A percentile compares a stretch with the other conserved stretches of the same genome.
These are phyloP conservation scores for Polychaeton citri DNA, from an alignment of 2,329 filamentous ascomycete genomes.

Conservation along the genomic window DNA sequence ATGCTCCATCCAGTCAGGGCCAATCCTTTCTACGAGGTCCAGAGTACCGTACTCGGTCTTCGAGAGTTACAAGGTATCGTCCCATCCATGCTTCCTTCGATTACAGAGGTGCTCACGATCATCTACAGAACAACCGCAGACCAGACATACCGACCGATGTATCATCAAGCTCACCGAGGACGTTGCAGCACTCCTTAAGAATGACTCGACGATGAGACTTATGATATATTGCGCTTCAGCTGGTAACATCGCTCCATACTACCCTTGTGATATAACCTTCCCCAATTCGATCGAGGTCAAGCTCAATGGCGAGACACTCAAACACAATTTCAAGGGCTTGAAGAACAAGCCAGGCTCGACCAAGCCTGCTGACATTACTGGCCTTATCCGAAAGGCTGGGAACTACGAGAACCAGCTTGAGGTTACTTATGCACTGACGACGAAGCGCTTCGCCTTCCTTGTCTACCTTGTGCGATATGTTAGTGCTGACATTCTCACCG, in stretches of 20 bases:
- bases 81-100: constrained; percentile 1
- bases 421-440: constrained; percentile 84
- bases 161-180: constrained; percentile 44
- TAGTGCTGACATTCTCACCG: constrained; percentile 57
- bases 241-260: constrained; percentile 41
- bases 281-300: constrained; percentile 87
- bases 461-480: constrained; percentile 64
- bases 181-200: constrained; percentile 41
- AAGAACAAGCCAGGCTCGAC: constrained; percentile 97
- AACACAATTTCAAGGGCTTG: constrained; percentile 82
- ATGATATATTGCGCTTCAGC: constrained; percentile 68
- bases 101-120: constrained; percentile 17
- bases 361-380: constrained; percentile 81
- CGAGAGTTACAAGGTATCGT: constrained; percentile 59
- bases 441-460: constrained; percentile 52
- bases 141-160: constrained; percentile 45
- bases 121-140: constrained; percentile 43
- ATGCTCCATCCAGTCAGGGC: constrained; percentile 43
- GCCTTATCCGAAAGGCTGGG: constrained; percentile 54
- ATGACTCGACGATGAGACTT: constrained; percentile 52
- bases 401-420: constrained; percentile 63
- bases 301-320: constrained; percentile 76
- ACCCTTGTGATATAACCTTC: constrained; percentile 61
- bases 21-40: constrained; percentile 74
- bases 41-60: constrained; percentile 50